phyloP scores from a whole-genome alignment of 305 asterid species.

The Fraxinus floribunda region DNA sequence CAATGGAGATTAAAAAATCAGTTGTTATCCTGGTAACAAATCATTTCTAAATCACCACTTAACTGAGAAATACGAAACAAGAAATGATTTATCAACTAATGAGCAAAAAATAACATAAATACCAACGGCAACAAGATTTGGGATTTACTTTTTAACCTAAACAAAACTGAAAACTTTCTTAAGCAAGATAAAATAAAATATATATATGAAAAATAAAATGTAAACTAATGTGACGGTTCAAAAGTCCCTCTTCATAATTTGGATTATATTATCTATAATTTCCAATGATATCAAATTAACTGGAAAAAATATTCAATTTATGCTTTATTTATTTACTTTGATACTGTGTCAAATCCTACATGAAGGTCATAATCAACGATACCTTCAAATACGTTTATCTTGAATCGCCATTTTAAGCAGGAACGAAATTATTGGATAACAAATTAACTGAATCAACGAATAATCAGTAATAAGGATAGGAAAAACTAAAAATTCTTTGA shows the following conservation, averaged over 20 bases:
- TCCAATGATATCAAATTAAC: slow-evolving; percentile 9
- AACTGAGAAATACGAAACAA: neutral
- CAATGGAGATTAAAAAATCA: neutral
- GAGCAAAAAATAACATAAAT: neutral
- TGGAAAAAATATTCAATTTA: neutral
- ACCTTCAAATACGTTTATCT: slow-evolving; percentile 10
- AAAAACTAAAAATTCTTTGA: slow-evolving; percentile 4
- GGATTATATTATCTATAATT: slow-evolving; percentile 8
- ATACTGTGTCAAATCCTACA: neutral
- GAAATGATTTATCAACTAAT: slow-evolving; percentile 1
- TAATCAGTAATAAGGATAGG: neutral
- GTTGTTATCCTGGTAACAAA: slow-evolving; percentile 2
- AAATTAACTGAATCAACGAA: neutral
- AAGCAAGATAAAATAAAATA: neutral
- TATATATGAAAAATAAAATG: neutral
- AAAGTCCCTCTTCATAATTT: neutral
- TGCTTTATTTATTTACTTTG: neutral
- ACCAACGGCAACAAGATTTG: neutral
- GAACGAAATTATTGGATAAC: neutral
- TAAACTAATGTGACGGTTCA: neutral
- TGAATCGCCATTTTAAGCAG: slow-evolving; percentile 7
- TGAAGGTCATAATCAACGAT: slow-evolving; percentile 1
- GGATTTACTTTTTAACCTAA: slow-evolving; percentile 14
- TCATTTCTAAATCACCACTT: neutral
- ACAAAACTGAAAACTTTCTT: neutral